phyloP scores from a whole-genome alignment of 169 alveolate species.

The Eimeria maxima region DNA sequence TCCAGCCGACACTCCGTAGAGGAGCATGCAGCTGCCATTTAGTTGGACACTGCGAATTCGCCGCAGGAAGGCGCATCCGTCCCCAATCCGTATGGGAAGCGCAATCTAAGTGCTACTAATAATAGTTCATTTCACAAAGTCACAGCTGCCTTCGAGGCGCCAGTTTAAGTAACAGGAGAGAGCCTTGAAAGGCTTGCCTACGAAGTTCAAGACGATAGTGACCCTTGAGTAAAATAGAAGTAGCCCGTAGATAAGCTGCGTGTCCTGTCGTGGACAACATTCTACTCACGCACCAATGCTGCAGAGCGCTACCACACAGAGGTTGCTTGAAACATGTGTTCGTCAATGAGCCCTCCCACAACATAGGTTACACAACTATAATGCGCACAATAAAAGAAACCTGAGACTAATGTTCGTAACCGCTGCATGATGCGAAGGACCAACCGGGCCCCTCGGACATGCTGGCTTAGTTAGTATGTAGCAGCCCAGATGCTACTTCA shows the following conservation, averaged over 20 bases:
- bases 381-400: constrained; percentile 47
- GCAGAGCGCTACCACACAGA: background rate
- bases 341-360: background rate
- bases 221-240: background rate
- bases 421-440: constrained; percentile 22
- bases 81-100: background rate
- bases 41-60: background rate
- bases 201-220: background rate
- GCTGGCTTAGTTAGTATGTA: background rate
- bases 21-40: background rate
- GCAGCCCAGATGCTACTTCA: background rate
- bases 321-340: background rate
- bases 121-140: background rate
- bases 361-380: background rate
- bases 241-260: background rate
- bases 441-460: constrained; percentile 36
- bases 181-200: background rate
- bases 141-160: background rate
- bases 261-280: background rate
- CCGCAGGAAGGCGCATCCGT: background rate
- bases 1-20: background rate
- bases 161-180: background rate
- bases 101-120: background rate
- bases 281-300: background rate
- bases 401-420: constrained; percentile 13